A percentile compares a stretch with the other conserved stretches of the same genome.
Evolutionary conservation across 176 grass and related monocot species (phyloP).

Genomic region (Eragrostis nindensis): DNA sequence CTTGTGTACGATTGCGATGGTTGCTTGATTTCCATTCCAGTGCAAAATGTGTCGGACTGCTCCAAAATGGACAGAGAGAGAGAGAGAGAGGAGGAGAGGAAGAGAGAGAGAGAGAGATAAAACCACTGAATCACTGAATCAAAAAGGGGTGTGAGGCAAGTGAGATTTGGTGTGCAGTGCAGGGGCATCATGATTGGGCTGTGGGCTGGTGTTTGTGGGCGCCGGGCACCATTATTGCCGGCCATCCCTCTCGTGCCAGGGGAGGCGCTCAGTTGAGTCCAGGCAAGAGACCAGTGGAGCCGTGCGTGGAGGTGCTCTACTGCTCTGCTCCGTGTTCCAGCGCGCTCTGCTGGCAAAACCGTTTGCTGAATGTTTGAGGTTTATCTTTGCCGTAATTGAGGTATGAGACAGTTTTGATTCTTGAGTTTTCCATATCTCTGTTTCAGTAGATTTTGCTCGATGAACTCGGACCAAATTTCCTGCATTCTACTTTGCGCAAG

Average conservation of each 20-base stretch:
- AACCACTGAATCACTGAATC: background rate
- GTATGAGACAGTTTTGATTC: too few relatives aligned
- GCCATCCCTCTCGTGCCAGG: conserved; percentile 26
- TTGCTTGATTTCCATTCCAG: conserved; percentile 24
- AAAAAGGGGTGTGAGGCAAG: background rate
- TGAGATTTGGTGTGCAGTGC: conserved; percentile 45
- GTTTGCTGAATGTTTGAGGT: background rate
- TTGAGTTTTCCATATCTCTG: background rate
- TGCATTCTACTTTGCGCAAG: background rate
- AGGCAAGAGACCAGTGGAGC: too few relatives aligned
- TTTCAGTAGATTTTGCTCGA: background rate
- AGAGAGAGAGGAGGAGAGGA: too few relatives aligned
- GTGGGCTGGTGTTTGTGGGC: conserved; percentile 24
- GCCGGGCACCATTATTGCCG: conserved; percentile 45
- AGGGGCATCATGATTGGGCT: conserved; percentile 12
- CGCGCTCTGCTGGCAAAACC: too few relatives aligned
- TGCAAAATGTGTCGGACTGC: background rate
- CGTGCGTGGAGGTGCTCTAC: background rate
- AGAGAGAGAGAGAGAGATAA: too few relatives aligned
- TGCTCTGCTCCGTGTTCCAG: background rate
- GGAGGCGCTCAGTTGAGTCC: conserved; percentile 28
- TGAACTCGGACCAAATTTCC: background rate
- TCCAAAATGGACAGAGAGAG: background rate
- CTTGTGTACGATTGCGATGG: conserved; percentile 28
- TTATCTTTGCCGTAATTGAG: too few relatives aligned